Evolutionary conservation across 257 asterid species (phyloP), one percentile per base, ranked within the genome.

Genomic region (Verbascum thapsus): DNA sequence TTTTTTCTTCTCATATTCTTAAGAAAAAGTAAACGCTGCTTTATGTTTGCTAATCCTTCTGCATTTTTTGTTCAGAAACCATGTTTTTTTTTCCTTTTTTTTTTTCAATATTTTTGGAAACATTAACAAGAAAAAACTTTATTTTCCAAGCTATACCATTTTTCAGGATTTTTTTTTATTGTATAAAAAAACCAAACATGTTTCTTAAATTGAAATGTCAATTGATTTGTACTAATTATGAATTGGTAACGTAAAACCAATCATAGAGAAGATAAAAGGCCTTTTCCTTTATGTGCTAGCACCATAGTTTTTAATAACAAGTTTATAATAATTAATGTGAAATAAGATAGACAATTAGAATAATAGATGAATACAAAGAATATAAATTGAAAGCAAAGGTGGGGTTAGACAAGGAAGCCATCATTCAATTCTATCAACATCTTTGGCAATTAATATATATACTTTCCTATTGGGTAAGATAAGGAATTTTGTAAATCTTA

Each of bases 381-480:
- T 20, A 8, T 10, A 41, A 57, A 22, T 57, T 30, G 37, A 5
- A 47, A 34, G 57, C 57, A 61, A 12, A 48, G 44, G 67, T 68
- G 73, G 38, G 61, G 20, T 58, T n/a, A 54, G 55, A 56, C 64
- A 67, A 44, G 53, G 60, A 57, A 57, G 17, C 52, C 68, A 69
- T 61, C 63, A 22, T 53, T 35, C n/a, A 34, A 10, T 62, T 54
- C 26, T 11, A 22, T 61, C 74, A 44, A 44, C 58, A 35, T 70
- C 58, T n/a, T 41, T 42, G 62, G 3, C 56, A 34, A 44, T 54
- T 44, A 51, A 40, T 58, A 68, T 22, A 26, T 26, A 26, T 35
- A 26, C 30, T 30, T 49, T 48, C 58, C 30, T 23, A 64, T 58
- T 58, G 51, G 38, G 37, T 1, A 66, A 34, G 72, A 67, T 56